These are phyloP conservation scores for Hippophae tibetana DNA, from an alignment of 306 rosid genomes.

Conservation along the genomic window DNA sequence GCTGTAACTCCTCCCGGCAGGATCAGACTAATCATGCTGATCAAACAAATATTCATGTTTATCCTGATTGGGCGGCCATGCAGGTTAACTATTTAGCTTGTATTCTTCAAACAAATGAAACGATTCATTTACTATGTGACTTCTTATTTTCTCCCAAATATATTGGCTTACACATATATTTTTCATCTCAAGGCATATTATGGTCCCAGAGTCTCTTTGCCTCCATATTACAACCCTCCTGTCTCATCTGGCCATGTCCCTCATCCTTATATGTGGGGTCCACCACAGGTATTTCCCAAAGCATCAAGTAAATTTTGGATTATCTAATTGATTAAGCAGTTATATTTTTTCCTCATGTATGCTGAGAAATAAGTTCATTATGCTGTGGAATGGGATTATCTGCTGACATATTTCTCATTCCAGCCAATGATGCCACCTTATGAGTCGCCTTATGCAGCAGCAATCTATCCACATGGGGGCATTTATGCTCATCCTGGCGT, in stretches of 20 bases:
- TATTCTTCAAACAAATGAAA: background rate
- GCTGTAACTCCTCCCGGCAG: conserved; percentile 27
- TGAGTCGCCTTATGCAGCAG: conserved; percentile 66
- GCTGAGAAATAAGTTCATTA: conserved; percentile 5
- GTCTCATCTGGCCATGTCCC: conserved; percentile 75
- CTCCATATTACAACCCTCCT: conserved; percentile 73
- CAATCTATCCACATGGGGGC: conserved; percentile 80
- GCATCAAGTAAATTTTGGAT: conserved; percentile 4
- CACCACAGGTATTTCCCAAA: conserved; percentile 65
- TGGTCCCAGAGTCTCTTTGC: conserved; percentile 76
- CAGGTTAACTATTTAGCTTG: conserved; percentile 43
- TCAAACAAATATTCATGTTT: conserved; percentile 52
- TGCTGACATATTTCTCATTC: conserved; percentile 24
- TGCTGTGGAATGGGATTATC: conserved; percentile 15
- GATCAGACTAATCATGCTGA: conserved; percentile 44
- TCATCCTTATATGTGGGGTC: conserved; percentile 93
- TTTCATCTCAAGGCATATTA: conserved; percentile 63
- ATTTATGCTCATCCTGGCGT: conserved; percentile 67
- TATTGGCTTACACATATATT: conserved; percentile 13
- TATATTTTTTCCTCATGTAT: background rate
- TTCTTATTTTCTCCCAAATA: background rate
- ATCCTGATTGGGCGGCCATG: conserved; percentile 95
- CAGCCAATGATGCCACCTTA: conserved; percentile 90
- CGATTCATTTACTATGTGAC: background rate
- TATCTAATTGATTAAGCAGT: background rate